These are phyloP conservation scores for Saturnispora bothae DNA, from an alignment of 805 yeast species.

Conservation along the genomic window DNA sequence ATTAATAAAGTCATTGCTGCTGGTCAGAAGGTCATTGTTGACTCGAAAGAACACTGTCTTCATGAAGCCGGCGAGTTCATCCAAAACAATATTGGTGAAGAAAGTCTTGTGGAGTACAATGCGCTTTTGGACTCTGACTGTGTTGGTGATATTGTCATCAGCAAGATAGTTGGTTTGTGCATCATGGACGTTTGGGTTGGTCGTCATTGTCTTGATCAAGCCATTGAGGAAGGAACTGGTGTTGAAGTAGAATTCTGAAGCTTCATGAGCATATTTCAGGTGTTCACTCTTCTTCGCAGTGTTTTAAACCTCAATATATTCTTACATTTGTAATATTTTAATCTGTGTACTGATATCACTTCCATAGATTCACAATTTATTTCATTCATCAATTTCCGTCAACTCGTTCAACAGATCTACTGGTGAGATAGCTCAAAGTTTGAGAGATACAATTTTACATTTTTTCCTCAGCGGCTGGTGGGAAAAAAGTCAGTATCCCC, in stretches of 20 bases:
- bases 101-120: conserved; percentile 38
- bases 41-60: conserved; percentile 45
- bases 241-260: conserved; percentile 14
- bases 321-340: too few relatives aligned
- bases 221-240: conserved; percentile 24
- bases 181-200: conserved; percentile 55
- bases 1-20: conserved; percentile 28
- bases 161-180: conserved; percentile 52
- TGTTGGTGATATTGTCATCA: conserved; percentile 29
- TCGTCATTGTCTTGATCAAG: conserved; percentile 28
- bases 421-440: too few relatives aligned
- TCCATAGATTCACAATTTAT: too few relatives aligned
- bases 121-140: conserved; percentile 22
- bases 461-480: too few relatives aligned
- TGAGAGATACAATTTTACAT: too few relatives aligned
- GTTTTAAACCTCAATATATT: too few relatives aligned
- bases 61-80: conserved; percentile 59
- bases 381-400: too few relatives aligned
- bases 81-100: conserved; percentile 29
- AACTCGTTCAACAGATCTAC: too few relatives aligned
- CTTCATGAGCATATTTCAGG: too few relatives aligned
- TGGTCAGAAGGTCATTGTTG: conserved; percentile 42
- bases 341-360: too few relatives aligned
- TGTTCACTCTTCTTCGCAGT: too few relatives aligned
- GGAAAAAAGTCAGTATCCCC: too few relatives aligned